Conservation (phyloP, 441 rosid genomes). For the Cnidoscolus chayamansa region DNA sequence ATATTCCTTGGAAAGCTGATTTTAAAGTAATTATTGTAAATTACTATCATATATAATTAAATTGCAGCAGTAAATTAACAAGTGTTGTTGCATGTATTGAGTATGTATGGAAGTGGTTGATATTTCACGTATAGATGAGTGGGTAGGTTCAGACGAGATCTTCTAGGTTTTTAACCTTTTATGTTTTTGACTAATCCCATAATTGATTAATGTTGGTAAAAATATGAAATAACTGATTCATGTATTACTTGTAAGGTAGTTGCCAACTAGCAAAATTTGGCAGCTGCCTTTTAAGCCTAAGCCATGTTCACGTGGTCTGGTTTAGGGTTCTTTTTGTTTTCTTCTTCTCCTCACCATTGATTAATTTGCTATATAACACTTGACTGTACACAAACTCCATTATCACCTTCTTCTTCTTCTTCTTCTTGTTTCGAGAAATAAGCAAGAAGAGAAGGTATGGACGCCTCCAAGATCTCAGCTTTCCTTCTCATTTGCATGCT, state of each 20-base stretch:
- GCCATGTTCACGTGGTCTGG: slow-evolving; percentile 56
- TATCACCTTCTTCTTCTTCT: not conserved
- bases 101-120: too few relatives aligned
- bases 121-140: too few relatives aligned
- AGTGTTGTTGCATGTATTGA: too few relatives aligned
- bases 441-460: slow-evolving; percentile 26
- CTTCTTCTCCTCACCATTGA: slow-evolving; percentile 17
- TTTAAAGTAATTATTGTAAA: too few relatives aligned
- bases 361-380: slow-evolving; percentile 38
- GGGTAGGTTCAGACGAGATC: too few relatives aligned
- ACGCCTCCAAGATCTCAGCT: slow-evolving; percentile 43
- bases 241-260: slow-evolving; percentile 19
- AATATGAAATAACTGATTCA: not conserved
- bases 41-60: too few relatives aligned
- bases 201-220: too few relatives aligned
- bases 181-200: too few relatives aligned
- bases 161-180: too few relatives aligned
- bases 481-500: slow-evolving; percentile 52
- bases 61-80: too few relatives aligned
- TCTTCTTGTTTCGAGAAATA: not conserved
- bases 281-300: slow-evolving; percentile 30
- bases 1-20: too few relatives aligned
- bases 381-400: slow-evolving; percentile 6
- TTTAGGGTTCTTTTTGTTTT: slow-evolving; percentile 19
- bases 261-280: slow-evolving; percentile 60